Percentiles rank a stretch among this genome's conserved stretches.
These are phyloP conservation scores for Aphanomyces stellatus DNA, from an alignment of 352 stramenopile species.

Conservation along the genomic window DNA sequence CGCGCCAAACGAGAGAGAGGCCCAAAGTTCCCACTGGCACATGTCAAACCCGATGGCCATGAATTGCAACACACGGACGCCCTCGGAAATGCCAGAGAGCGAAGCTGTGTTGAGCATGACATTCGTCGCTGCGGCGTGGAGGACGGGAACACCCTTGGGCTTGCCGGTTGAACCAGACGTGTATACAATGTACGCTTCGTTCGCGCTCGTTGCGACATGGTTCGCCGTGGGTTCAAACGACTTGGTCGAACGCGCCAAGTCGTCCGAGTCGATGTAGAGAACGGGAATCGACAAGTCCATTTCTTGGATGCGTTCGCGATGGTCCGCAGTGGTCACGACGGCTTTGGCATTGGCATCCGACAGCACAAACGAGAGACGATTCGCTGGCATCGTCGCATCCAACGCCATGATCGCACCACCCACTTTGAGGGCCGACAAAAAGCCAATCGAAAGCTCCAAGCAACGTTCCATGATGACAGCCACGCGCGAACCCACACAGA, in stretches of 20 bases:
- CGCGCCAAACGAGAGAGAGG: neutral
- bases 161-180: slow-evolving; percentile 19
- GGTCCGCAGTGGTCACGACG: neutral
- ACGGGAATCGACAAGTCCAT: neutral
- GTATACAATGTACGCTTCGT: slow-evolving; percentile 27
- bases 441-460: slow-evolving; percentile 86
- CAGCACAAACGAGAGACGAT: slow-evolving; percentile 47
- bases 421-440: slow-evolving; percentile 87
- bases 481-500: slow-evolving; percentile 23
- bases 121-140: neutral
- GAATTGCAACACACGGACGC: neutral
- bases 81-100: too few relatives aligned
- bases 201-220: neutral
- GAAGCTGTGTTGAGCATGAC: neutral
- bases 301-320: neutral
- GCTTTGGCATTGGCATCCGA: slow-evolving; percentile 26
- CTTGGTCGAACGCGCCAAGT: too few relatives aligned
- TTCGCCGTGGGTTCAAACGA: neutral
- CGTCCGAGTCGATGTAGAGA: too few relatives aligned
- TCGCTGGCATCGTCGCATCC: slow-evolving; percentile 35
- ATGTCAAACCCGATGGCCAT: neutral
- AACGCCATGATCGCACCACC: slow-evolving; percentile 87
- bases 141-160: slow-evolving; percentile 18
- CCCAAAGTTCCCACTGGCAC: neutral
- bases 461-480: slow-evolving; percentile 81